Base-by-base conservation (phyloP, 192 early-diverging fungal genomes). In the Mortierella antarctica region DNA sequence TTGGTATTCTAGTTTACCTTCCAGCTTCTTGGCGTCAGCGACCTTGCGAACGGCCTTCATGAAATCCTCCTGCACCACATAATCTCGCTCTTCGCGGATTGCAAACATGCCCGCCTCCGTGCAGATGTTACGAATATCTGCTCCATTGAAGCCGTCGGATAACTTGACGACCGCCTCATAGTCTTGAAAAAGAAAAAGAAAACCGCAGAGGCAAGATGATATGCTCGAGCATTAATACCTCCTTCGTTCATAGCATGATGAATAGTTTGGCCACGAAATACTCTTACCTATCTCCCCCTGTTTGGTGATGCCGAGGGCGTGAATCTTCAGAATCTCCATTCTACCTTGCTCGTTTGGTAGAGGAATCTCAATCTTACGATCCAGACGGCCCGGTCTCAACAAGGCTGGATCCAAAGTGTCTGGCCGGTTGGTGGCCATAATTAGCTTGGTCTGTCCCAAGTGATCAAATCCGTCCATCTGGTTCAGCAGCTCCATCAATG, bases 71-170 rank as follows among this genome's bases (percentile, higher is more conserved):
- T 99, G 97, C 15, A 97, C 79, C 39, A 93, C 90, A 85, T 97
- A 99, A 81, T 99, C 98, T 51, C 98, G 92, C 67, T 99, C 97
- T 62, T 98, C 97, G 44, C 97, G 95, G 72, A 99, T 99, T 23
- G 98, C 98, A 93, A 99, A 98, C 98, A 99, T 99, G 60, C 96
- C 98, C 9, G 97, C 97, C 86, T 99, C 98, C n/a, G 98, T 99
- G 83, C 98, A 99, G 47, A 99, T 95, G 73, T 99, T 99, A 73
- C 98, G 89, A 76, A 99, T 86, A 91, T 99, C 98, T 21, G 98
- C 98, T 49, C 97, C 96, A 74, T 99, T 99, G 83, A 99, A 99
- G 6, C 96, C 96, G 78, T 99, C 98, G 8, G 96, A 95, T 8
- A 99, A 88, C 83, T 99, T 99, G 3, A 98, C 97, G 62, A 99